phyloP scores from a whole-genome alignment of 2,329 filamentous ascomycete species.

The Diaporthe caulivora region DNA sequence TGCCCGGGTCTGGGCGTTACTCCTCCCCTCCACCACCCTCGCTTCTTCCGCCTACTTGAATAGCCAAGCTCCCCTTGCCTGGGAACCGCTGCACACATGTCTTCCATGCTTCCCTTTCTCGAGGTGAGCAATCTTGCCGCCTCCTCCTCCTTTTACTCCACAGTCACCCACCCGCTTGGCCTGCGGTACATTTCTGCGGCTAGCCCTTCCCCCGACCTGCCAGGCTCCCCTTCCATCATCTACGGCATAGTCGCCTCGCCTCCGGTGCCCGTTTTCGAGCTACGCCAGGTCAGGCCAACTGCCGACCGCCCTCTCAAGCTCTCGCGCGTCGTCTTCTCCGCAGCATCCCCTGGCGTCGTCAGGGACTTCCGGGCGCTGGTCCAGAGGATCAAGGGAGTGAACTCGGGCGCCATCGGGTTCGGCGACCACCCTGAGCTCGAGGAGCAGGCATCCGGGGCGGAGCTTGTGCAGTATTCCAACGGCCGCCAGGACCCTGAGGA shows the following conservation, averaged over 20 bases:
- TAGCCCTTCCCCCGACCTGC: constrained; percentile 38
- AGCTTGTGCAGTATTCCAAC: neutral
- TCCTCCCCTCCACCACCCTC: constrained; percentile 5
- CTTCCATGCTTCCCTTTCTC: constrained; percentile 62
- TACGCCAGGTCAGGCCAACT: constrained; percentile 55
- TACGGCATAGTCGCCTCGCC: constrained; percentile 54
- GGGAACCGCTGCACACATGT: constrained; percentile 37
- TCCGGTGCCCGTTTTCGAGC: constrained; percentile 57
- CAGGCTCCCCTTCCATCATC: constrained; percentile 52
- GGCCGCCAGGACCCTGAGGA: neutral
- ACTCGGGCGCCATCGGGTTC: constrained; percentile 43
- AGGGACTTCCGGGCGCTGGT: constrained; percentile 79
- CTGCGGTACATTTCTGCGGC: constrained; percentile 73
- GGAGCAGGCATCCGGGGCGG: neutral
- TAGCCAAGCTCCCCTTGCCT: constrained; percentile 16
- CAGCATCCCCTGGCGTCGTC: constrained; percentile 74
- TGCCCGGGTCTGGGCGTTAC: constrained; percentile 7
- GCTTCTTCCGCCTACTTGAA: constrained; percentile 13
- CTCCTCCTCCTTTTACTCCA: constrained; percentile 86
- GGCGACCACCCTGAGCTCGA: constrained; percentile 41
- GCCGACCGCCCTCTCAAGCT: constrained; percentile 55
- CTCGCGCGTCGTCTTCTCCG: constrained; percentile 74
- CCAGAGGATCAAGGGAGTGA: constrained; percentile 55
- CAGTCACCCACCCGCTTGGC: constrained; percentile 81
- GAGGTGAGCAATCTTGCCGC: constrained; percentile 82